Evolutionary conservation across 176 grass and related monocot species (phyloP).

Genomic region (Bonia amplexicaulis): DNA sequence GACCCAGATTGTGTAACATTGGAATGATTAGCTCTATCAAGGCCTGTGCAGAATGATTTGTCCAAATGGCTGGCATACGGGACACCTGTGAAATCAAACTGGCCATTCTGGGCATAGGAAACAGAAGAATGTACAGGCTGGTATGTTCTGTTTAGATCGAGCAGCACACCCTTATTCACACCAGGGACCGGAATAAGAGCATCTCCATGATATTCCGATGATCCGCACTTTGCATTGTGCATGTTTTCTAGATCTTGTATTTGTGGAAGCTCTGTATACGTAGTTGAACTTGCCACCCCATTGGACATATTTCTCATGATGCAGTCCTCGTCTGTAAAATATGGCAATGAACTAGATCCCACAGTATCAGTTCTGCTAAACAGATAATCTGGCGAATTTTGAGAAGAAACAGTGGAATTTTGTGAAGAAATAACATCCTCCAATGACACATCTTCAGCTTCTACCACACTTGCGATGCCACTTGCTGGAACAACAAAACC

Average conservation of each 20-base stretch:
- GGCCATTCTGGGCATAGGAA: slow-evolving; percentile 41
- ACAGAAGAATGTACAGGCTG: slow-evolving; percentile 22
- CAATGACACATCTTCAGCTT: slow-evolving; percentile 45
- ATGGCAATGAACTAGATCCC: slow-evolving; percentile 38
- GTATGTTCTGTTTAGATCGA: slow-evolving; percentile 20
- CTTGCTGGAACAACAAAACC: slow-evolving; percentile 8
- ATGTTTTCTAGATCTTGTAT: slow-evolving; percentile 36
- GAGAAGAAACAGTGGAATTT: slow-evolving; percentile 60
- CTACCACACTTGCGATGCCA: slow-evolving; percentile 9
- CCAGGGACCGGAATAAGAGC: slow-evolving; percentile 25
- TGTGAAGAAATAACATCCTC: slow-evolving; percentile 62
- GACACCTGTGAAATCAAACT: slow-evolving; percentile 17
- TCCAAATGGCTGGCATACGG: slow-evolving; percentile 28
- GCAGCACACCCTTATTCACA: slow-evolving; percentile 29
- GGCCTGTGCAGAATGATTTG: slow-evolving; percentile 30
- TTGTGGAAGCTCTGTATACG: slow-evolving; percentile 39
- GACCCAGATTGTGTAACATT: slow-evolving; percentile 23
- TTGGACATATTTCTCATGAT: slow-evolving; percentile 32
- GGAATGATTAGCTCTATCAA: slow-evolving; percentile 31
- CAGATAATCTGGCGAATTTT: slow-evolving; percentile 45
- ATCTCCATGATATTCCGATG: slow-evolving; percentile 35
- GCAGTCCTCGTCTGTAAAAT: slow-evolving; percentile 20
- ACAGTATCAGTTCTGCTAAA: slow-evolving; percentile 12
- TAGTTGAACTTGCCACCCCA: slow-evolving; percentile 25
- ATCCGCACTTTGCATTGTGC: slow-evolving; percentile 1